Evolutionary conservation across 768 basidiomycete species (phyloP).

Genomic region (Kwoniella newhampshirensis): DNA sequence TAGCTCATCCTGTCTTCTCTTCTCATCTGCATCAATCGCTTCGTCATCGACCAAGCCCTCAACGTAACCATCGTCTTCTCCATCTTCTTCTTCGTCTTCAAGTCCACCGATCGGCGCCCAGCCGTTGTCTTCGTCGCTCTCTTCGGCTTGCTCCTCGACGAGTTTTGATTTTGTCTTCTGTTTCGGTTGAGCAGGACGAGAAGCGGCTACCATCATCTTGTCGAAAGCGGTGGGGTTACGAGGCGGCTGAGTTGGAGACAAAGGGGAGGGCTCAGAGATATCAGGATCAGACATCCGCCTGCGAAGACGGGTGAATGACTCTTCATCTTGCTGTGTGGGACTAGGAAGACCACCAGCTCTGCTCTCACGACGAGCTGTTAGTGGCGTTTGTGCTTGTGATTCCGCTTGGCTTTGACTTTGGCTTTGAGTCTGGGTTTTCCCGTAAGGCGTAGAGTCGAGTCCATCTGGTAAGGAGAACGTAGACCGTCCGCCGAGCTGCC

Average conservation of each 20-base stretch:
- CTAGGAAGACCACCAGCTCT: not conserved
- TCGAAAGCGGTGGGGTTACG: slow-evolving; percentile 21
- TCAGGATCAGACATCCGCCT: slow-evolving; percentile 4
- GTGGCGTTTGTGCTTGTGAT: not conserved
- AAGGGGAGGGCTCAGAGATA: not conserved
- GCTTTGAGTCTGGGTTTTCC: slow-evolving; percentile 12
- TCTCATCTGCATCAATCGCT: slow-evolving; percentile 32
- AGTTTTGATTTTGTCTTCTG: slow-evolving; percentile 19
- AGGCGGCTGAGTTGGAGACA: slow-evolving; percentile 13
- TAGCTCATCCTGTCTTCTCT: slow-evolving; percentile 31
- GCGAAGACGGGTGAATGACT: slow-evolving; percentile 11
- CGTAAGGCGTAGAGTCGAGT: slow-evolving; percentile 7
- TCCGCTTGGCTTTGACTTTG: slow-evolving; percentile 5
- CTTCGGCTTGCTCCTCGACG: slow-evolving; percentile 47
- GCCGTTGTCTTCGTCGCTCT: slow-evolving; percentile 48
- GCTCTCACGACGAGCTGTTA: slow-evolving; percentile 2
- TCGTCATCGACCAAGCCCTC: slow-evolving; percentile 43
- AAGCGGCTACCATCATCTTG: slow-evolving; percentile 24
- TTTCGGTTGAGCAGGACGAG: slow-evolving; percentile 7
- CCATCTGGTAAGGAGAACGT: not conserved
- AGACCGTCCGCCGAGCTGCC: slow-evolving; percentile 12
- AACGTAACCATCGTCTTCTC: slow-evolving; percentile 30
- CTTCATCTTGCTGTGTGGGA: slow-evolving; percentile 26
- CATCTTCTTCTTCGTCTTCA: slow-evolving; percentile 42
- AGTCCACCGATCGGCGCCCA: slow-evolving; percentile 27